A percentile compares a stretch with the other conserved stretches of the same genome.
Evolutionary conservation across 2,329 filamentous ascomycete species (phyloP).

Genomic region (Nigrograna mackinnonii): DNA sequence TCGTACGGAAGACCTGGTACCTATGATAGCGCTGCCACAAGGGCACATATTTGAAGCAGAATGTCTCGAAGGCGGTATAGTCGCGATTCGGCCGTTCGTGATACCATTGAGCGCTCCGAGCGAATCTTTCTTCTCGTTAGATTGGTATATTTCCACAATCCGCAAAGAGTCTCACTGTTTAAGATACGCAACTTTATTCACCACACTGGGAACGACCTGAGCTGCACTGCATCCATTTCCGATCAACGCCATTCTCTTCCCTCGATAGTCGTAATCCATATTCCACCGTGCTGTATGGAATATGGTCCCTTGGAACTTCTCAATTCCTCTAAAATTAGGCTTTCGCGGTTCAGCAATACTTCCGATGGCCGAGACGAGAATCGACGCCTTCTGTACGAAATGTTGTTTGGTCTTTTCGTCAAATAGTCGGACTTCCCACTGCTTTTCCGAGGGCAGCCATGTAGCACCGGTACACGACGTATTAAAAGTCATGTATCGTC

Average conservation of each 20-base stretch:
- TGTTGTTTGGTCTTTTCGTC: conserved; percentile 36
- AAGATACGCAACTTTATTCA: conserved; percentile 35
- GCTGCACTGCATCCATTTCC: conserved; percentile 46
- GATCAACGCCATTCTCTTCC: conserved; percentile 43
- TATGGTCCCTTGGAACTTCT: conserved; percentile 46
- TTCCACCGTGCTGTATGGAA: conserved; percentile 50
- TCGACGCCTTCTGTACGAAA: conserved; percentile 43
- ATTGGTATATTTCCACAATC: no score
- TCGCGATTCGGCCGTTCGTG: conserved; percentile 36
- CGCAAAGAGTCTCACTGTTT: conserved; percentile 42
- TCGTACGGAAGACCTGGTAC: conserved; percentile 12
- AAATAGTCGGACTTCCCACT: conserved; percentile 51
- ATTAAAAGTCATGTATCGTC: conserved; percentile 55
- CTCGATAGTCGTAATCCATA: conserved; percentile 44
- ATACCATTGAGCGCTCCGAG: conserved; percentile 35
- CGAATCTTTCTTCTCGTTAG: no score
- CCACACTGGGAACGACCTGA: conserved; percentile 44
- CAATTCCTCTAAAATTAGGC: conserved; percentile 39
- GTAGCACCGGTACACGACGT: conserved; percentile 49
- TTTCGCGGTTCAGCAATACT: conserved; percentile 36
- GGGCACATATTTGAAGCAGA: conserved; percentile 40
- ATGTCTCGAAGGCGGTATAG: conserved; percentile 31
- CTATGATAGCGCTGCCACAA: conserved; percentile 13
- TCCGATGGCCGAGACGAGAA: conserved; percentile 46
- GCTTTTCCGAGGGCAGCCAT: conserved; percentile 49